Evolutionary conservation across 1,139 yeast genomes (phyloP), one percentile per base, ranked within the genome.

Genomic region (Yamadazyma conglobata): DNA sequence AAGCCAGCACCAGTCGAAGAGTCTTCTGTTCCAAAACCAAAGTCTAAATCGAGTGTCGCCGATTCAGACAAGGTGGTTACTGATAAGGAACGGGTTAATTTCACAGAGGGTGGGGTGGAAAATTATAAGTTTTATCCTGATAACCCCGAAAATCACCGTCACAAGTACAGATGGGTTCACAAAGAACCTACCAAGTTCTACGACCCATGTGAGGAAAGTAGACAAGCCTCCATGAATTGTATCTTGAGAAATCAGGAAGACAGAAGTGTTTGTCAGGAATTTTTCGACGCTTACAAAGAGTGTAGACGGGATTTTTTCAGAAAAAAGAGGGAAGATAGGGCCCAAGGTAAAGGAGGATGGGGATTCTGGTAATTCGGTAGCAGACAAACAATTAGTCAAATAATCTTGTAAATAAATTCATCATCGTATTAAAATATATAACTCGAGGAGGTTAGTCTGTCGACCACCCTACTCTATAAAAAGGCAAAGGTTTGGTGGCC

Each of bases 171-270:
- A 35, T 80, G 80, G 65, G 56, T 72, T 4, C 60, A 67, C 54
- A 88, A 89, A 48, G 88, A 76, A 25, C 84, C 95, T 2, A 80
- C 95, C 5, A 78, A 82, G 54, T 91, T 72, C 54, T 89, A 83
- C 50, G 96, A 91, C 51, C 97, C 98, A 1, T 91, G 98, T 56
- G 84, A 81, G 34, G 89, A 87, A 50, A 82, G 94, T 25, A 71
- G 96, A 14, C 81, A 79, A 52, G 91, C 94, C 72, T 84, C 95
- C 20, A 64, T 88, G 46, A 76, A 74, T 43, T 91, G 98, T 47
- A 64, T 91, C 52, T 58, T 80, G 39, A 75, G 87, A 48, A 75
- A 83, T 48, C 89, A 81, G 47, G 91, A 86, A 42, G 79, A 74
- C 40, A 75, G 80, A 42, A 72, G 75, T 16, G 76, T 76, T 37